Evolutionary conservation across 371 early-diverging fungal genomes (phyloP), one percentile per base, ranked within the genome.

Genomic region (Fennellomyces sp.): DNA sequence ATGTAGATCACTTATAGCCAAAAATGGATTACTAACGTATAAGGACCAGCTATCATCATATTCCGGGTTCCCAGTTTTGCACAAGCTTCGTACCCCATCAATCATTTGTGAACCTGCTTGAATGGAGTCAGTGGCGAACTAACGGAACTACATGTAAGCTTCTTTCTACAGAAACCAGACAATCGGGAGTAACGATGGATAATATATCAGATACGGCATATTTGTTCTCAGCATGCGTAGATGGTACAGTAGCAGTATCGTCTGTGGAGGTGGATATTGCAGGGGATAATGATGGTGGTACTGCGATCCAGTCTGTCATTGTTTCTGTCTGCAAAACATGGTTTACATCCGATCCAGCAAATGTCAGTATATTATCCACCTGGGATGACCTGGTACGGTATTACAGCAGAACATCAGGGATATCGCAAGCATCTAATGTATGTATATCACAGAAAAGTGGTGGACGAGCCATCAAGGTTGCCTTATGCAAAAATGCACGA

Each of bases 71-170:
- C 13, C 49, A 56, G 56, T 29, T 62, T 38, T 51, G 48, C 56
- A 38, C 36, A 17, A 38, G 19, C 17, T 6, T 53, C 36, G 55
- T 36, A 17, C 26, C 48, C 5, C 57, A 63, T 26, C 19, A 23
- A 21, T 51, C 51, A 2, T 29, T 52, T 42, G 53, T 63, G 27
- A 57, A 57, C 31, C 21, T 52, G 12, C 5, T 63, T 10, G 42
- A 58, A 28, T 63, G 63, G 63, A 21, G 53, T 28, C 28, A 63
- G 8, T 63, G 63, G 63, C 50, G 35, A 19, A 23, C 35, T 6
- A 5, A 36, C n/a, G 58, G 48, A 7, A 51, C 42, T 27, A 26
- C 17, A 41, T 45, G 63, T 63, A 58, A 47, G 63, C 52, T 7
- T 35, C 31, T 52, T 13, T 23, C 19, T 41, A 15, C n/a, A n/a